Conservation (phyloP, 2,329 filamentous ascomycete species). For the Waltergamsia citrina region DNA sequence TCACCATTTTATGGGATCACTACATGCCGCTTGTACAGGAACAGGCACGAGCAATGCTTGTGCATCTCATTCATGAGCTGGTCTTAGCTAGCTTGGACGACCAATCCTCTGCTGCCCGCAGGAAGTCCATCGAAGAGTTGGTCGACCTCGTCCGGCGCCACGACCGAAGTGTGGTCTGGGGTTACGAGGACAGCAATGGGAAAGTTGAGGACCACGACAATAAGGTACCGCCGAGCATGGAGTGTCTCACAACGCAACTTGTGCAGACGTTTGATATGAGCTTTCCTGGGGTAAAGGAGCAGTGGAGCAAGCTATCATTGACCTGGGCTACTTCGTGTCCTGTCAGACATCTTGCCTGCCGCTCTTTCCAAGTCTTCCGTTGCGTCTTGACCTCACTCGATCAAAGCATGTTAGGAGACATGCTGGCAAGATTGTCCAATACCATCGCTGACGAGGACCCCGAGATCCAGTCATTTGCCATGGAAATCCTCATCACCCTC, state of each 20-base stretch:
- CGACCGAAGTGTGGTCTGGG: slow-evolving; percentile 80
- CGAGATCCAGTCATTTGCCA: slow-evolving; percentile 93
- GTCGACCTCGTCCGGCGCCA: slow-evolving; percentile 81
- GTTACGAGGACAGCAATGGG: slow-evolving; percentile 85
- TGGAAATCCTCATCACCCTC: slow-evolving; percentile 93
- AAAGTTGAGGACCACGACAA: slow-evolving; percentile 63
- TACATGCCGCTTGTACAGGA: slow-evolving; percentile 93
- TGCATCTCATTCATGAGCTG: slow-evolving; percentile 92
- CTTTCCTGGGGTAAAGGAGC: slow-evolving; percentile 78
- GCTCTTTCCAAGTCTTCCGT: slow-evolving; percentile 94
- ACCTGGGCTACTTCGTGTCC: slow-evolving; percentile 97
- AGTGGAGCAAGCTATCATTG: slow-evolving; percentile 83
- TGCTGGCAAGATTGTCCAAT: slow-evolving; percentile 90
- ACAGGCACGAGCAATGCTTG: slow-evolving; percentile 93
- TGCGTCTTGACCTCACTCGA: slow-evolving; percentile 88
- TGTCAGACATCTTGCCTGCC: slow-evolving; percentile 86
- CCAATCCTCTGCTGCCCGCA: slow-evolving; percentile 49
- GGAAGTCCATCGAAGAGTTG: slow-evolving; percentile 73
- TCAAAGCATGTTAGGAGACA: slow-evolving; percentile 90
- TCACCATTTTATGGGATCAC: slow-evolving; percentile 94
- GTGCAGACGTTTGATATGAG: slow-evolving; percentile 77
- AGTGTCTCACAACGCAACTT: slow-evolving; percentile 70
- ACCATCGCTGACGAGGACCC: slow-evolving; percentile 92
- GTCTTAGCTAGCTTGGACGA: slow-evolving; percentile 75
- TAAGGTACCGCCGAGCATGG: slow-evolving; percentile 83